Base-by-base conservation (phyloP, 768 basidiomycete genomes). In the Coprinellus micaceus region DNA sequence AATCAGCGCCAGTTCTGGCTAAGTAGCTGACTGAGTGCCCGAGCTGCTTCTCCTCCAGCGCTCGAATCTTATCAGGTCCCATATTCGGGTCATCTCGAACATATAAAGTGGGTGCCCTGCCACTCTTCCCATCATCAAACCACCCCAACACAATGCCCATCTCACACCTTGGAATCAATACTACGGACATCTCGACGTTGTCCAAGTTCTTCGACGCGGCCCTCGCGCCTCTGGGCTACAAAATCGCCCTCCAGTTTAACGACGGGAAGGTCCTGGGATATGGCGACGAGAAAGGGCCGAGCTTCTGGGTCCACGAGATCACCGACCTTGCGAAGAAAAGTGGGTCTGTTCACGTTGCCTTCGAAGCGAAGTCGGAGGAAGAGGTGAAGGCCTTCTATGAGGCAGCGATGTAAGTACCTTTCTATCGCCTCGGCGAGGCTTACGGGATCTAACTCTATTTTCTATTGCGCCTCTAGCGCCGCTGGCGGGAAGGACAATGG, bases 401-500 rank as follows among this genome's bases (percentile, higher is more conserved):
- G 15, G 65, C 65, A 46, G 66, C 66, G 12, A 58, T 67, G 65
- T 66, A 46, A 56, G 62, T 41, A 2, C 17, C 43, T 24, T 33
- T 40, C 17, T 19, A 26, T 21, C 13, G n/a, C 49, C 28, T 21
- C 9, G 4, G 4, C 17, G 26, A n/a, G 19, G 26, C 5, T 13
- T 26, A 48, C n/a, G 7, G 21, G 22, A 11, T 19, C 11, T 15
- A 21, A 30, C 21, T 21, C 25, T 30, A 26, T 36, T 12, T 15
- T 1, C 24, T 22, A 29, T 26, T 7, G 13, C 45, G 33, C 53
- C 22, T 10, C 10, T 12, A 66, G 65, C 36, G 61, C 63, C 26
- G 63, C 63, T 1, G 66, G 66, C 24, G 64, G 46, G 15, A 67
- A 63, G 52, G 57, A 58, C 43, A 67, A 67, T 50, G 66, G 65